phyloP scores from a whole-genome alignment of 2,329 filamentous ascomycete genomes.

The Knufia petricola region DNA sequence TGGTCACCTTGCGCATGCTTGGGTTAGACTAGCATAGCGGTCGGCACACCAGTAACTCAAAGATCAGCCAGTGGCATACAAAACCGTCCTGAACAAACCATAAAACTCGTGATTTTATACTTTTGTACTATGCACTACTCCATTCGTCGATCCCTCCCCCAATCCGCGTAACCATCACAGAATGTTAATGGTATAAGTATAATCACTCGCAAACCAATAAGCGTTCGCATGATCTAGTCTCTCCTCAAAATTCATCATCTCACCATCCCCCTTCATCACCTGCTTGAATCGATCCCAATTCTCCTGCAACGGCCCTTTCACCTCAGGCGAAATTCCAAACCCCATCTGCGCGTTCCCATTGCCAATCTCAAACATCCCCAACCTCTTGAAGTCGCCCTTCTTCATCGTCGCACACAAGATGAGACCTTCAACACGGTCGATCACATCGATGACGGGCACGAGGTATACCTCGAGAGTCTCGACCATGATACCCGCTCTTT shows the following conservation, averaged over 20 bases:
- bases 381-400: slow-evolving; percentile 21
- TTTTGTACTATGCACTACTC: too few relatives aligned
- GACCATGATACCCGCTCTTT: slow-evolving; percentile 12
- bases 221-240: slow-evolving; percentile 21
- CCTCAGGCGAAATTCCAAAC: not conserved
- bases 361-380: slow-evolving; percentile 20
- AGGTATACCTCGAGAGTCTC: slow-evolving; percentile 22
- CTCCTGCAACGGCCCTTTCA: slow-evolving; percentile 8
- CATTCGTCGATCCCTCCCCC: too few relatives aligned
- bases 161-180: slow-evolving; percentile 17
- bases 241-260: slow-evolving; percentile 22
- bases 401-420: slow-evolving; percentile 22
- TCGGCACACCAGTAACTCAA: too few relatives aligned
- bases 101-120: too few relatives aligned
- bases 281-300: slow-evolving; percentile 23
- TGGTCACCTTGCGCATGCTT: too few relatives aligned
- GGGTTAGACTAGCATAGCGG: too few relatives aligned
- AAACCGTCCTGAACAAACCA: too few relatives aligned
- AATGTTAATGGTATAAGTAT: slow-evolving; percentile 23
- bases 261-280: slow-evolving; percentile 22
- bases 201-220: slow-evolving; percentile 24
- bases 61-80: too few relatives aligned
- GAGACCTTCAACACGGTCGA: slow-evolving; percentile 22
- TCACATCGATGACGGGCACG: slow-evolving; percentile 20
- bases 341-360: slow-evolving; percentile 2